Percentiles rank a stretch among this genome's conserved stretches.
Conservation (phyloP, 2,329 filamentous ascomycete genomes). For the Pseudogymnoascus sp. region DNA sequence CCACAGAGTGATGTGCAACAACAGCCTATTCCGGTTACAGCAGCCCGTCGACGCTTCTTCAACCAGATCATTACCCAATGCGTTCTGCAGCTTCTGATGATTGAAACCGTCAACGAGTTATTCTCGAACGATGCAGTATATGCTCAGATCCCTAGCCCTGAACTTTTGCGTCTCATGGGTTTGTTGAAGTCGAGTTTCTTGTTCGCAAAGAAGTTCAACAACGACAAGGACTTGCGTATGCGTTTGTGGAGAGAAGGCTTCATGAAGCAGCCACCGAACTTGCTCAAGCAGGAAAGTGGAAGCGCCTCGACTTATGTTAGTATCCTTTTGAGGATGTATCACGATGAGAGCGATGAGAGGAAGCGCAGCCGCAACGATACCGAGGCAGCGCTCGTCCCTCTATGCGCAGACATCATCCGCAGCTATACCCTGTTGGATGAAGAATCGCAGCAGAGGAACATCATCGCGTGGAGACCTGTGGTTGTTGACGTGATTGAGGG, state of each 20-base stretch:
- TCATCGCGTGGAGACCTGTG: conserved; percentile 92
- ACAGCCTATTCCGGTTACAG: conserved; percentile 85
- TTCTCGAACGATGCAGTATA: conserved; percentile 98
- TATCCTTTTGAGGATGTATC: conserved; percentile 96
- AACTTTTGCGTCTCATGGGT: conserved; percentile 86
- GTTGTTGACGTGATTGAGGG: conserved; percentile 96
- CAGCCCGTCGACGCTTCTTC: conserved; percentile 88
- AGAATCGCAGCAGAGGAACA: conserved; percentile 94
- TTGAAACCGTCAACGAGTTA: conserved; percentile 96
- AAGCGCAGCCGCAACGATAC: conserved; percentile 72
- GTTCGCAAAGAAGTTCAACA: conserved; percentile 96
- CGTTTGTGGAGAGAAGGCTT: conserved; percentile 94
- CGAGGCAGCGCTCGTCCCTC: conserved; percentile 82
- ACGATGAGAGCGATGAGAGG: conserved; percentile 76
- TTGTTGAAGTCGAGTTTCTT: conserved; percentile 93
- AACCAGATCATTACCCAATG: conserved; percentile 99
- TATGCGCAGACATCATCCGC: conserved; percentile 89
- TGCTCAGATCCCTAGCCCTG: conserved; percentile 77
- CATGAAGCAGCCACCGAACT: conserved; percentile 98
- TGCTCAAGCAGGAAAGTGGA: conserved; percentile 93
- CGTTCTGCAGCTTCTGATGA: conserved; percentile 95
- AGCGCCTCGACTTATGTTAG: conserved; percentile 90
- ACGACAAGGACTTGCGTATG: conserved; percentile 91
- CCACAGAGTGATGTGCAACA: conserved; percentile 70
- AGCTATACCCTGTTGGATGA: conserved; percentile 83